A percentile compares a stretch with the other conserved stretches of the same genome.
Evolutionary conservation across 768 basidiomycete genomes (phyloP).

Genomic region (Ramaria rubella): DNA sequence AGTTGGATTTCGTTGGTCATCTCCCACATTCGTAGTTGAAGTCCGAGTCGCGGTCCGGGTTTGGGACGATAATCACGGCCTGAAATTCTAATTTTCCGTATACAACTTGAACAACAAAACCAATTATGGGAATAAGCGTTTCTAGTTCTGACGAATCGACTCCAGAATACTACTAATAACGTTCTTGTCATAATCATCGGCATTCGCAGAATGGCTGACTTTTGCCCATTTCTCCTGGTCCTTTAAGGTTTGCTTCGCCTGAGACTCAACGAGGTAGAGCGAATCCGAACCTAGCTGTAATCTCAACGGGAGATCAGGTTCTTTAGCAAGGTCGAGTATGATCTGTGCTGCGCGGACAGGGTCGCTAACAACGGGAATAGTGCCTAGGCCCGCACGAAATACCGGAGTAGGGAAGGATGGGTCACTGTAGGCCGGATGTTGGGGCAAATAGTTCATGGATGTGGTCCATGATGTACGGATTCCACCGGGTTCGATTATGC

Average conservation of each 20-base stretch:
- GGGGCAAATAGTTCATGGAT: too few relatives aligned
- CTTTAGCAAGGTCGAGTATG: background rate
- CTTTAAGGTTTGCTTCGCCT: background rate
- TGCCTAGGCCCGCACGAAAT: background rate
- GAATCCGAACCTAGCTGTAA: background rate
- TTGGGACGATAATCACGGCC: too few relatives aligned
- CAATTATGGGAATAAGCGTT: too few relatives aligned
- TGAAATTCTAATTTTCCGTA: too few relatives aligned
- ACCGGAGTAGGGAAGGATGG: background rate
- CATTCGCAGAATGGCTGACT: background rate
- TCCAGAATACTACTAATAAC: background rate
- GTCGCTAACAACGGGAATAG: background rate
- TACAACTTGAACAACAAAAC: too few relatives aligned
- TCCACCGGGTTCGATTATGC: background rate
- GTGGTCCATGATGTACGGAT: background rate
- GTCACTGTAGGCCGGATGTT: background rate
- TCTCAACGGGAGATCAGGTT: background rate
- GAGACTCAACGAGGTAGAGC: background rate
- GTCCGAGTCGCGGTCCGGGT: too few relatives aligned
- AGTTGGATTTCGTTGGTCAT: too few relatives aligned
- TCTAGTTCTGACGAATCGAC: too few relatives aligned
- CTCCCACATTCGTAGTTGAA: too few relatives aligned
- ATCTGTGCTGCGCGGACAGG: background rate
- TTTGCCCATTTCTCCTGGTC: background rate
- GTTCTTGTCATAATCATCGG: background rate